Conservation (phyloP, 2,329 filamentous ascomycete species). For the Nemania serpens region DNA sequence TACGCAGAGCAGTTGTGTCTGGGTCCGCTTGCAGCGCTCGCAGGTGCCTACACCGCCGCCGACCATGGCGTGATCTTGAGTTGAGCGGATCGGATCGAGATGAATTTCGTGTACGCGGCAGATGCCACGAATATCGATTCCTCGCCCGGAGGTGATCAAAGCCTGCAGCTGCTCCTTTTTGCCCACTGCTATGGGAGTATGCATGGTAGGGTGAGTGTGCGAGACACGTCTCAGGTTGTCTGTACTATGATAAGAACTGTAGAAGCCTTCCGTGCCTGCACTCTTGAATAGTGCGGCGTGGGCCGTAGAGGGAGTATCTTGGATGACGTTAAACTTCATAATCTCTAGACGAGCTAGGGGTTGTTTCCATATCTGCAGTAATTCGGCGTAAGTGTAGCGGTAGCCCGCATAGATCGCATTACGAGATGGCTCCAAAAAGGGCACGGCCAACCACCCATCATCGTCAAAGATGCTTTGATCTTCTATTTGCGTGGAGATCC, state of each 20-base stretch:
- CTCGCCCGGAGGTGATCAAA: constrained; percentile 57
- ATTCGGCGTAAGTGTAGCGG: constrained; percentile 68
- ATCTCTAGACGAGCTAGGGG: constrained; percentile 68
- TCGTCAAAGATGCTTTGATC: constrained; percentile 71
- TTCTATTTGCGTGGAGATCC: constrained; percentile 58
- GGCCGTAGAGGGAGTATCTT: constrained; percentile 48
- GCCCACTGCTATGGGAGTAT: constrained; percentile 60
- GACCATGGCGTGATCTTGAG: constrained; percentile 47
- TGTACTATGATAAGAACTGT: constrained; percentile 44
- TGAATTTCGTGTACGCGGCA: constrained; percentile 67
- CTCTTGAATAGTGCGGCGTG: constrained; percentile 34
- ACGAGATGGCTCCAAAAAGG: constrained; percentile 60
- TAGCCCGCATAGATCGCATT: constrained; percentile 60
- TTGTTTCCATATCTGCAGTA: constrained; percentile 69
- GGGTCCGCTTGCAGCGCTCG: constrained; percentile 56
- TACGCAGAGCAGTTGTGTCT: constrained; percentile 64
- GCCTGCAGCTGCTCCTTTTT: constrained; percentile 59
- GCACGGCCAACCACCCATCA: constrained; percentile 65
- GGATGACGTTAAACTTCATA: constrained; percentile 70
- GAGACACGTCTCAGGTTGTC: constrained; percentile 43
- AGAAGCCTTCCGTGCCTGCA: constrained; percentile 41
- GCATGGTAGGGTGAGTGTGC: constrained; percentile 45
- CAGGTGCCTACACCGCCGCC: constrained; percentile 49
- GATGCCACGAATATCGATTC: constrained; percentile 66
- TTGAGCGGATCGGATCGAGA: constrained; percentile 63